Base-by-base conservation (phyloP, 257 asterid species). In the Solanum peruvianum region DNA sequence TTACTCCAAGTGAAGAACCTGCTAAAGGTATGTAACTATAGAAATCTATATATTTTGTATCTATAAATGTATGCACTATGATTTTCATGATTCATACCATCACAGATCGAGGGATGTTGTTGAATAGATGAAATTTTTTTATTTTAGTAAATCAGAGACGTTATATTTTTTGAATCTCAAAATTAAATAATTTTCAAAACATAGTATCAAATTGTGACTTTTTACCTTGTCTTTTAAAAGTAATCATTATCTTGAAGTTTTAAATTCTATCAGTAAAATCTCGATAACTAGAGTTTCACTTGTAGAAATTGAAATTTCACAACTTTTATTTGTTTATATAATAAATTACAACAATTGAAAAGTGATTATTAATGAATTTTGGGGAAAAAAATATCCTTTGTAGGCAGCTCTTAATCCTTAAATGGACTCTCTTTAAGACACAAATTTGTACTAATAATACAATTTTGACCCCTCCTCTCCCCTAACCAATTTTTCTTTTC, bases 31-130 rank as follows among this genome's bases (percentile, higher is more conserved):
- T 52, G 23, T 52, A 47, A 80, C n/a, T 44, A 8, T 13, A 42
- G 8, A 77, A 44, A 14, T 25, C 39, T 44, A 7, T 69, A 14
- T 8, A 13, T 77, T 7, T 77, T 39, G 60, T 44, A 11, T 44
- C 8, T 25, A 44, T 45, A 42, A 76, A 42, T 42, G 16, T 18
- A 33, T 33, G 11, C 16, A 18, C 25, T 33, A 4, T 14, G 25
- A 33, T 71, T 71, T 71, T 18, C 25, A 33, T 31, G 25, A 35
- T 71, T 71, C 5, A 18, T 35, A 18, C 0, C 1, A 18, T 0
- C 2, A 0, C 6, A 2, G 11, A 33, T 16, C 4, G 2, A 71
- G 33, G 4, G 0, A 0, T 4, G 4, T 4, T 23, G 0, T 33
- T 9, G 11, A 0, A 71, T 16, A 4, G 1, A 33, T 33, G 7